Percentiles rank a stretch among this genome's conserved stretches.
Conservation (phyloP, 305 asterid species). For the Rubia tinctorum region DNA sequence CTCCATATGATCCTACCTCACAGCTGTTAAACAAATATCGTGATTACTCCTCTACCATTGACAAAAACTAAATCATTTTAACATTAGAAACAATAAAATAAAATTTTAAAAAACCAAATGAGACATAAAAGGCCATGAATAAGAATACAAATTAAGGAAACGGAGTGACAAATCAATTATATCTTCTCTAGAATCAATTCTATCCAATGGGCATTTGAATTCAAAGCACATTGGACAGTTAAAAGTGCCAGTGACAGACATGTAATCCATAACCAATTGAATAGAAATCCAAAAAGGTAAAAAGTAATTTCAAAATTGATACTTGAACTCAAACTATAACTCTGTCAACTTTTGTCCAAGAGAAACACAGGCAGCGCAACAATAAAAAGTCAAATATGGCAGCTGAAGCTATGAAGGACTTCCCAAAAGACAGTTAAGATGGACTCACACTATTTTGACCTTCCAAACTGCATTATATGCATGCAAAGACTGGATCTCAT, state of each 20-base stretch:
- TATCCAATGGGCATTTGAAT: background rate
- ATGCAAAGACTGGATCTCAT: slow-evolving; percentile 74
- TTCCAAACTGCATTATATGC: slow-evolving; percentile 71
- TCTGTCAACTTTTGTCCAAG: background rate
- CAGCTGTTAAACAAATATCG: slow-evolving; percentile 38
- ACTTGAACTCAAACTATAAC: background rate
- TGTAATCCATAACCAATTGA: background rate
- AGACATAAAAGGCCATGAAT: background rate
- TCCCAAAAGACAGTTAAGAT: slow-evolving; percentile 16
- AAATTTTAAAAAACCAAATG: background rate
- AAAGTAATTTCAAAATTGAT: slow-evolving; percentile 1
- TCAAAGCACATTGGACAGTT: background rate
- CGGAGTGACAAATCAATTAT: background rate
- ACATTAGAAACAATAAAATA: slow-evolving; percentile 4
- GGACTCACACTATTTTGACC: slow-evolving; percentile 62
- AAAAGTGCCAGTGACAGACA: background rate
- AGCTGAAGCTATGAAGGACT: background rate
- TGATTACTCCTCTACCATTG: slow-evolving; percentile 5
- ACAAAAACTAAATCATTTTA: background rate
- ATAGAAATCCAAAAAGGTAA: background rate
- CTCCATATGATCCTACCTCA: slow-evolving; percentile 37
- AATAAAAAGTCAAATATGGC: background rate
- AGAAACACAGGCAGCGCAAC: background rate
- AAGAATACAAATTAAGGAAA: background rate
- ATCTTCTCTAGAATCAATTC: background rate